phyloP scores from a whole-genome alignment of 352 stramenopile species.

The Phytopythium chamaehyphon region DNA sequence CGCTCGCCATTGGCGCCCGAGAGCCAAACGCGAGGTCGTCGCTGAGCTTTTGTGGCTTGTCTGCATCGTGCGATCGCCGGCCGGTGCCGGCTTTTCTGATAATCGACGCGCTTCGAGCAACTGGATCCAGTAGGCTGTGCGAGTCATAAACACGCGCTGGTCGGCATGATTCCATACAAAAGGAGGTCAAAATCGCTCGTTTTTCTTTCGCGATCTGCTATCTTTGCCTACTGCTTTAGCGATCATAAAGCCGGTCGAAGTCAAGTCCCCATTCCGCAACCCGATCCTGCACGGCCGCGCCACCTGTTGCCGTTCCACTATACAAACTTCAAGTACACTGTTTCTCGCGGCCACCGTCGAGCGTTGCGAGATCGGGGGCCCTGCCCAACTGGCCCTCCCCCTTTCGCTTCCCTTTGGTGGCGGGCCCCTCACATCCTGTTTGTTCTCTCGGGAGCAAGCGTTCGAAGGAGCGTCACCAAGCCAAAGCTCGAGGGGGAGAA shows the following conservation, averaged over 20 bases:
- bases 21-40: too few species aligned
- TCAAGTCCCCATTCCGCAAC: background rate
- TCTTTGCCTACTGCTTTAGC: too few species aligned
- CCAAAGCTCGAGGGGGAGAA: background rate
- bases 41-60: too few species aligned
- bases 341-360: background rate
- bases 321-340: background rate
- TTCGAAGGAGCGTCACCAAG: constrained; percentile 2
- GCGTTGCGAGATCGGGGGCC: background rate
- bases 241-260: background rate
- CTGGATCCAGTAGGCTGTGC: too few species aligned
- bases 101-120: too few species aligned
- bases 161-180: too few species aligned
- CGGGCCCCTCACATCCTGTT: constrained; percentile 8
- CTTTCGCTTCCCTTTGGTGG: background rate
- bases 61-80: too few species aligned
- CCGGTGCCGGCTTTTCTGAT: too few species aligned
- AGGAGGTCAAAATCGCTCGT: too few species aligned
- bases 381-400: background rate
- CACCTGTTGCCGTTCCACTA: constrained; percentile 3
- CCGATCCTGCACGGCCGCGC: background rate
- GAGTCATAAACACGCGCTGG: too few species aligned
- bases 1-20: too few species aligned
- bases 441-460: constrained; percentile 6
- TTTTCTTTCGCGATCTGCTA: too few species aligned